Evolutionary conservation across 2,329 filamentous ascomycete species (phyloP).

Genomic region (Aureobasidium sp.): DNA sequence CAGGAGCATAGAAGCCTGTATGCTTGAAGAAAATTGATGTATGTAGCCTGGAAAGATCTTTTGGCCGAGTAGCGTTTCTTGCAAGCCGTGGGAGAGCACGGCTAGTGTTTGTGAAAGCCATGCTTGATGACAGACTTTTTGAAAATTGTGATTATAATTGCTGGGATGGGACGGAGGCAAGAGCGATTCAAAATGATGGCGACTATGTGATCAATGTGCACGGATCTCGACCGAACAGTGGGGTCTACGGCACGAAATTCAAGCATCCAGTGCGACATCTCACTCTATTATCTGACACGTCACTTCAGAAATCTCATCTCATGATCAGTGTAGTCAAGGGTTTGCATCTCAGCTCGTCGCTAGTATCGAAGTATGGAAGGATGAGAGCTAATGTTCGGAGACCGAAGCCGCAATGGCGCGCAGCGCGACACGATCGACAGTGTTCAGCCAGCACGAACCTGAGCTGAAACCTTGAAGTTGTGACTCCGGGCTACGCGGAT

Average conservation of each 20-base stretch:
- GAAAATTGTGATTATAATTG: neutral
- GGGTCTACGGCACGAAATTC: neutral
- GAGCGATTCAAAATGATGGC: neutral
- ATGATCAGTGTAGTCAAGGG: neutral
- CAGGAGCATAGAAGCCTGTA: neutral
- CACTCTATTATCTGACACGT: neutral
- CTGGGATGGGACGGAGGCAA: neutral
- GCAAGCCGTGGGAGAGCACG: neutral
- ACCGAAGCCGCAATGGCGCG: no score
- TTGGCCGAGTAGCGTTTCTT: neutral
- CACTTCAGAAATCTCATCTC: neutral
- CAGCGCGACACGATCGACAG: no score
- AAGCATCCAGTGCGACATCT: neutral
- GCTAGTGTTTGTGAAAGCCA: neutral
- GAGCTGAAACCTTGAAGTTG: no score
- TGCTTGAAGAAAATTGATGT: neutral
- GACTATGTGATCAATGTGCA: neutral
- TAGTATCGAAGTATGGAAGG: no score
- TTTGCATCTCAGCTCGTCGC: no score
- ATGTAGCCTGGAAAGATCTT: neutral
- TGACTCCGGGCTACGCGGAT: no score
- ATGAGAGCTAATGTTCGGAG: no score
- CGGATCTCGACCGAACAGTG: neutral
- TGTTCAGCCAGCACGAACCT: no score
- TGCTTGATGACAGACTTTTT: neutral